These are phyloP conservation scores for Erysimum cheiranthoides DNA, from an alignment of 345 rosid species.

Conservation along the genomic window DNA sequence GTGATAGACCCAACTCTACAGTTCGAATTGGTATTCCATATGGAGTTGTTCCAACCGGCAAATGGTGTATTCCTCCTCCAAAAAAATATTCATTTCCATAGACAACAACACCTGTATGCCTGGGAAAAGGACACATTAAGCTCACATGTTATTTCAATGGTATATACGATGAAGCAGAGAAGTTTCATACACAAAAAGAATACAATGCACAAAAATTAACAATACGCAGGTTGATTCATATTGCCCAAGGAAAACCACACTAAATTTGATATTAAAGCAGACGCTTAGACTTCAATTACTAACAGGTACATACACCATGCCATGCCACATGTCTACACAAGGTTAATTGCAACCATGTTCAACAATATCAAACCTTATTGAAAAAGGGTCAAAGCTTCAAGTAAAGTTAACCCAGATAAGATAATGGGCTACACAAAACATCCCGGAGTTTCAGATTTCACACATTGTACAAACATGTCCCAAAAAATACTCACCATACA, in stretches of 20 bases:
- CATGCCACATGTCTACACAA: not conserved
- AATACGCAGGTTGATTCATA: not conserved
- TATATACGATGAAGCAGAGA: not conserved
- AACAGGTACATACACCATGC: slow-evolving; percentile 1
- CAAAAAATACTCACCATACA: slow-evolving; percentile 67
- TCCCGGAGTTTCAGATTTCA: not conserved
- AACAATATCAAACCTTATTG: not conserved
- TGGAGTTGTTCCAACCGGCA: slow-evolving; percentile 68
- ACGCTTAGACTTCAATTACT: not conserved
- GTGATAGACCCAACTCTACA: slow-evolving; percentile 76
- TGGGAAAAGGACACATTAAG: slow-evolving; percentile 31
- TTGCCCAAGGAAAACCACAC: not conserved
- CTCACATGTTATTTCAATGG: slow-evolving; percentile 12
- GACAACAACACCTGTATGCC: slow-evolving; percentile 95
- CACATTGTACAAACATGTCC: not conserved
- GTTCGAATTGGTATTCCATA: slow-evolving; percentile 79
- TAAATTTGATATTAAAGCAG: not conserved
- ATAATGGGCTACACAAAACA: not conserved
- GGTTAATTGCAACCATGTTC: not conserved
- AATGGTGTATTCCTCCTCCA: slow-evolving; percentile 88
- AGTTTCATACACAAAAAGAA: not conserved
- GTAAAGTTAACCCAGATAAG: not conserved
- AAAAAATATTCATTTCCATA: slow-evolving; percentile 86
- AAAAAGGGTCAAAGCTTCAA: not conserved
- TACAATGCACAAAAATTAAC: not conserved